Evolutionary conservation across 129 eudicot genomes (phyloP), one percentile per base, ranked within the genome.

Genomic region (Flaveria robusta): DNA sequence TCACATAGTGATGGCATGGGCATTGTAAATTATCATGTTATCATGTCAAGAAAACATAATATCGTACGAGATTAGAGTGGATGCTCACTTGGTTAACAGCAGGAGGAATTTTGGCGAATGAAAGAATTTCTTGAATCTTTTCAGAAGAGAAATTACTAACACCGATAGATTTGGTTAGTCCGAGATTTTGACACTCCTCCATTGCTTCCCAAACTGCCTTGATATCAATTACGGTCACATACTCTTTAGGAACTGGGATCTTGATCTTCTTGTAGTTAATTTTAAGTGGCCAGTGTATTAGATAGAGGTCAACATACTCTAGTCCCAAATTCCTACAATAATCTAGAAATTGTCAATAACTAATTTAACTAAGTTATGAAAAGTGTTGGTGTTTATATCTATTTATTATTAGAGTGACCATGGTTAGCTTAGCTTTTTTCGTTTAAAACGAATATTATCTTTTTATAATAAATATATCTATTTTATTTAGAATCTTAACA

Each of bases 111-210:
- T 72, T 83, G 39, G 89, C 89, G 1, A 81, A 73, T 1, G 93
- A 81, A 55, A 88, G 80, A 59, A 86, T 72, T 66, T 81, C 75
- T 24, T 79, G 63, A 26, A 84, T 74, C 43, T 37, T 81, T 65
- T 72, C 73, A 37, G 73, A 72, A 18, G 91, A 83, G 76, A 89
- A 89, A 71, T 87, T 87, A 52, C 92, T 87, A 7, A 85, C 90
- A 54, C 96, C 96, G 2, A 89, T 85, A 42, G 72, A 87, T 78
- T 83, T 89, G 7, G 91, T 81, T 65, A 87, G 89, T 23, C 88
- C 85, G n/a, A 85, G 87, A 39, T 50, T 68, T 72, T 85, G 87
- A 71, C 96, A 87, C 77, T 81, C 83, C 71, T 89, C 96, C 92
- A 89, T 89, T 22, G 80, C 87, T 79, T 86, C 82, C 96, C 92